phyloP scores from a whole-genome alignment of 768 basidiomycete species.

The Auriscalpium orientale region DNA sequence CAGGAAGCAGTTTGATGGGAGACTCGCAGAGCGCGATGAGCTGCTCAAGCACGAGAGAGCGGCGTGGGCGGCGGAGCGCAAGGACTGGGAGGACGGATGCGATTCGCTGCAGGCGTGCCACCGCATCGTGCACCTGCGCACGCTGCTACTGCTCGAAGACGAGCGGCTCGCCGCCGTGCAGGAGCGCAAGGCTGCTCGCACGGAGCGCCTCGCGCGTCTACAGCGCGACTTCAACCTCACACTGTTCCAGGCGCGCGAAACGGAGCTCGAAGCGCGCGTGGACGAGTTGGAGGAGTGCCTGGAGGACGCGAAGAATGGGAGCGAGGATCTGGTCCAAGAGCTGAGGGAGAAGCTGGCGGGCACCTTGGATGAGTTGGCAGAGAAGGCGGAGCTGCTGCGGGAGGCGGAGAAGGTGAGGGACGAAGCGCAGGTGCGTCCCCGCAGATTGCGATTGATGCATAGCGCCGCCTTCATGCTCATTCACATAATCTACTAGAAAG shows the following conservation, averaged over 20 bases:
- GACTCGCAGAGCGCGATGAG: conserved; percentile 35
- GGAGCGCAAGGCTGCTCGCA: conserved; percentile 45
- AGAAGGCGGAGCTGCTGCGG: conserved; percentile 27
- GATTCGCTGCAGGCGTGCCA: conserved; percentile 57
- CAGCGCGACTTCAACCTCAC: conserved; percentile 62
- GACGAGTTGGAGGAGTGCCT: conserved; percentile 44
- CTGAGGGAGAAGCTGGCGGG: conserved; percentile 40
- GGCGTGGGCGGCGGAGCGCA: conserved; percentile 45
- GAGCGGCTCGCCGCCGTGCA: conserved; percentile 44
- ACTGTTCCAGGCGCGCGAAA: conserved; percentile 59
- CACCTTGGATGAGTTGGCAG: conserved; percentile 34
- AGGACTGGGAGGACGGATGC: conserved; percentile 54
- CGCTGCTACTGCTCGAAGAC: conserved; percentile 45
- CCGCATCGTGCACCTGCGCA: conserved; percentile 55
- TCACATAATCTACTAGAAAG: conserved; percentile 23
- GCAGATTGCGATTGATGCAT: conserved; percentile 19
- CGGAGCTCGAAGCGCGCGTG: conserved; percentile 48
- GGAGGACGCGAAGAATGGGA: conserved; percentile 16
- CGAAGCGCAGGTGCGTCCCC: conserved; percentile 21
- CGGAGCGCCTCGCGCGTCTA: conserved; percentile 50
- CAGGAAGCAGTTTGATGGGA: conserved; percentile 36
- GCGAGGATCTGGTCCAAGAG: conserved; percentile 28
- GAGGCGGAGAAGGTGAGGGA: conserved; percentile 20
- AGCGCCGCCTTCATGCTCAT: neutral
- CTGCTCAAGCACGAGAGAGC: conserved; percentile 36